These are phyloP conservation scores for Fraxinus floribunda DNA, from an alignment of 305 asterid species.

Conservation along the genomic window DNA sequence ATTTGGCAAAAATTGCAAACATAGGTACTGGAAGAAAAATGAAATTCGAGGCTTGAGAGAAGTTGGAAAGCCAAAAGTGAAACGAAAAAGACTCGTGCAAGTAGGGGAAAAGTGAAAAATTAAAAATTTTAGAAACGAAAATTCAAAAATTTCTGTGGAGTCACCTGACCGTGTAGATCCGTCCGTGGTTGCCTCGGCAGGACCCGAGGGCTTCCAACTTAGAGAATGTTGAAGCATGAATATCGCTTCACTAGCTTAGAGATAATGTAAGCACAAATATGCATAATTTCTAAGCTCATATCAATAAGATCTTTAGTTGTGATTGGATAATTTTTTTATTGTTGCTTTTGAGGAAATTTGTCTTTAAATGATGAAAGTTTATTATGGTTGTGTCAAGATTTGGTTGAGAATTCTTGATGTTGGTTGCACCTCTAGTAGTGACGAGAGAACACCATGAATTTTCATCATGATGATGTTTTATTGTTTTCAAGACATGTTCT, in stretches of 20 bases:
- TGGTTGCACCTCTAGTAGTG: background rate
- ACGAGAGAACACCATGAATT: background rate
- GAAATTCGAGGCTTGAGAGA: background rate
- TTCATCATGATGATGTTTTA: too few species aligned
- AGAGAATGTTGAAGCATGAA: background rate
- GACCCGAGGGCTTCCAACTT: too few species aligned
- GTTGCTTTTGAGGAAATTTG: background rate
- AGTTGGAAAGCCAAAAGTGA: background rate
- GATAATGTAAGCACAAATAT: background rate
- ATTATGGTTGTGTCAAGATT: background rate
- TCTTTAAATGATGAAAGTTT: background rate
- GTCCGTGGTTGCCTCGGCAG: background rate
- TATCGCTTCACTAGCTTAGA: background rate
- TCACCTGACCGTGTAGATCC: background rate
- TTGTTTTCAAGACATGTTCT: background rate
- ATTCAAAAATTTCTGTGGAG: background rate
- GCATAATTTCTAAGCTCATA: background rate
- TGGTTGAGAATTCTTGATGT: background rate
- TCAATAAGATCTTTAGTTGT: background rate
- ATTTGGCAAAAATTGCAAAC: background rate
- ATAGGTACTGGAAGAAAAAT: background rate
- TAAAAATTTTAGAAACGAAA: background rate
- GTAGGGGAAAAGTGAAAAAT: background rate
- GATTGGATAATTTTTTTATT: too few species aligned
- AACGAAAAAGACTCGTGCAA: background rate